Conservation (phyloP, 768 basidiomycete species). For the Mycena vulgaris region DNA sequence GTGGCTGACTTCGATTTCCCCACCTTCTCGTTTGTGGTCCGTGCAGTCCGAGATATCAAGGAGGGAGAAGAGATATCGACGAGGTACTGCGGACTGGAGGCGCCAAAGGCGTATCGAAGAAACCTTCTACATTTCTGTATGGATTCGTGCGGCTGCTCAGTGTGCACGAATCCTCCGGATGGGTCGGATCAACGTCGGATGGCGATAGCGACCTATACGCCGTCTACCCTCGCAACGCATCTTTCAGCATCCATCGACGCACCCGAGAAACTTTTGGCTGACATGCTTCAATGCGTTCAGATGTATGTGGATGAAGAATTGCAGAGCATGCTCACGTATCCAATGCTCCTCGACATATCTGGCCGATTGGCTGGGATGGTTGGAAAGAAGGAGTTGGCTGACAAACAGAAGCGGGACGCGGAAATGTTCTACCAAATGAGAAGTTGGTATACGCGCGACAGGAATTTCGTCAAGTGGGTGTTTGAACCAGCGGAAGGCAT, state of each 20-base stretch:
- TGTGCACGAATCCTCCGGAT: not conserved
- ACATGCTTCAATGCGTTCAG: not conserved
- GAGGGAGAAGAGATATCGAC: slow-evolving; percentile 12
- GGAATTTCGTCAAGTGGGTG: not conserved
- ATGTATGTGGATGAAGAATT: not conserved
- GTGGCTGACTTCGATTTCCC: slow-evolving; percentile 16
- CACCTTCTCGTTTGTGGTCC: slow-evolving; percentile 16
- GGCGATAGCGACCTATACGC: not conserved
- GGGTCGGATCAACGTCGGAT: not conserved
- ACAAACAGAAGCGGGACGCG: not conserved
- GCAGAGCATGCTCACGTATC: not conserved
- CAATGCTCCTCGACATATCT: slow-evolving; percentile 7
- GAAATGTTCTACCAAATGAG: not conserved
- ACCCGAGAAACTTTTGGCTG: not conserved
- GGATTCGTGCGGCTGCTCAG: slow-evolving; percentile 9
- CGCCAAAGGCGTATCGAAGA: not conserved
- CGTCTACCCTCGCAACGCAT: not conserved
- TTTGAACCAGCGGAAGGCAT: not conserved
- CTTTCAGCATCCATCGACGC: not conserved
- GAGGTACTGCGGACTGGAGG: not conserved
- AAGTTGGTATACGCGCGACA: not conserved
- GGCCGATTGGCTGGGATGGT: not conserved
- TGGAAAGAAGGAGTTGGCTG: not conserved
- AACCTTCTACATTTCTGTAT: not conserved
- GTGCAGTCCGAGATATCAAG: slow-evolving; percentile 12